A percentile compares a stretch with the other conserved stretches of the same genome.
These are phyloP conservation scores for Kwoniella pini DNA, from an alignment of 768 basidiomycete species.

Conservation along the genomic window DNA sequence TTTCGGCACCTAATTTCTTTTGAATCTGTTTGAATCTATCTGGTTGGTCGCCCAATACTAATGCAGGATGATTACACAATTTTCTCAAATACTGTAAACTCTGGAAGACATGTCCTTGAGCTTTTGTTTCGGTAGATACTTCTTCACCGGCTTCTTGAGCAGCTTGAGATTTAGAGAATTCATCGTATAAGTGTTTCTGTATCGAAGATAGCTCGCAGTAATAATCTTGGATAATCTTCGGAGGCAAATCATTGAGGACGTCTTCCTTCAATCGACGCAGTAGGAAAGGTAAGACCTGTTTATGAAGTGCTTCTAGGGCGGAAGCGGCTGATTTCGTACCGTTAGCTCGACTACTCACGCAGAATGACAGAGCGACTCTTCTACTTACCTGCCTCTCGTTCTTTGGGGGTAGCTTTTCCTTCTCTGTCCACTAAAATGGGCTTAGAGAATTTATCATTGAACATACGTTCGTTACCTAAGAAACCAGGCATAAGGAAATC, in stretches of 20 bases:
- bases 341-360: no score
- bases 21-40: conserved; percentile 62
- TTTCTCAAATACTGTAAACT: conserved; percentile 95
- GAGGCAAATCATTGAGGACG: conserved; percentile 89
- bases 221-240: conserved; percentile 99
- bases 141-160: conserved; percentile 66
- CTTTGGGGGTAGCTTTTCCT: conserved; percentile 79
- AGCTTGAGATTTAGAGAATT: conserved; percentile 80
- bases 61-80: conserved; percentile 93
- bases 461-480: conserved; percentile 88
- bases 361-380: no score
- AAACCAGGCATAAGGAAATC: conserved; percentile 99
- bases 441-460: conserved; percentile 93
- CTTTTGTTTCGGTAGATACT: conserved; percentile 58
- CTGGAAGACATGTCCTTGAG: conserved; percentile 90
- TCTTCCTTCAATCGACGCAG: conserved; percentile 96
- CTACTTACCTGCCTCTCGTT: conserved; percentile 82
- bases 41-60: conserved; percentile 76
- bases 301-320: conserved; percentile 93
- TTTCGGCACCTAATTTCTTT: conserved; percentile 5
- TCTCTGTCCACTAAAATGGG: conserved; percentile 93
- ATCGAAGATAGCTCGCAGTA: conserved; percentile 95
- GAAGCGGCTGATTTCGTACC: no score
- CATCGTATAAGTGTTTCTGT: conserved; percentile 91
- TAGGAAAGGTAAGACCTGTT: conserved; percentile 98